These are phyloP conservation scores for Termitomyces sp. DNA, from an alignment of 768 basidiomycete genomes.

Conservation along the genomic window DNA sequence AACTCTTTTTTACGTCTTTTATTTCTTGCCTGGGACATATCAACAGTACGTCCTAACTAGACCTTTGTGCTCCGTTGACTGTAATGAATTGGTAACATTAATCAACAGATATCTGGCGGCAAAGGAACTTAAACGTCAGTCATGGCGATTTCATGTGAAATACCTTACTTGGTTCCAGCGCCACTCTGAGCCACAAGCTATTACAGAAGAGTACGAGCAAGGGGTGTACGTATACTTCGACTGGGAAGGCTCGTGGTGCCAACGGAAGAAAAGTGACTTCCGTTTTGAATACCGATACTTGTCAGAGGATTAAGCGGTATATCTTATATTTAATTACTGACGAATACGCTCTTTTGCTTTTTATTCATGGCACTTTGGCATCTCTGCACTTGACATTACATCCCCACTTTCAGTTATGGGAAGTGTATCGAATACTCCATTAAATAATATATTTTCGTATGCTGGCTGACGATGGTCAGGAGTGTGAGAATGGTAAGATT, in stretches of 20 bases:
- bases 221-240: constrained; percentile 99
- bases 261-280: constrained; percentile 97
- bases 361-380: constrained; percentile 6
- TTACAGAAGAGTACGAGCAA: constrained; percentile 99
- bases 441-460: constrained; percentile 17
- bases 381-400: constrained; percentile 8
- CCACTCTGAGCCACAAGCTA: constrained; percentile 95
- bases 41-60: constrained; percentile 66
- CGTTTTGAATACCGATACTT: constrained; percentile 94
- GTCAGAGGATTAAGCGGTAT: constrained; percentile 71
- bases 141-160: constrained; percentile 99
- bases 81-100: not conserved
- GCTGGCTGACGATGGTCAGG: constrained; percentile 1
- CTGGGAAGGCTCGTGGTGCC: constrained; percentile 99
- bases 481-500: constrained; percentile 13
- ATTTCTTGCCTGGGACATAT: constrained; percentile 96
- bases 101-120: constrained; percentile 81
- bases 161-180: constrained; percentile 99
- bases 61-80: not conserved
- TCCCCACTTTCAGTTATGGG: constrained; percentile 1
- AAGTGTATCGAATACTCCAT: constrained; percentile 16
- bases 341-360: not conserved
- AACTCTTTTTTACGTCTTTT: constrained; percentile 98
- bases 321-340: not conserved
- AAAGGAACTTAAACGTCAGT: constrained; percentile 93